Evolutionary conservation across 176 grass and related monocot genomes (phyloP).

Genomic region (Phoenix roebelenii): DNA sequence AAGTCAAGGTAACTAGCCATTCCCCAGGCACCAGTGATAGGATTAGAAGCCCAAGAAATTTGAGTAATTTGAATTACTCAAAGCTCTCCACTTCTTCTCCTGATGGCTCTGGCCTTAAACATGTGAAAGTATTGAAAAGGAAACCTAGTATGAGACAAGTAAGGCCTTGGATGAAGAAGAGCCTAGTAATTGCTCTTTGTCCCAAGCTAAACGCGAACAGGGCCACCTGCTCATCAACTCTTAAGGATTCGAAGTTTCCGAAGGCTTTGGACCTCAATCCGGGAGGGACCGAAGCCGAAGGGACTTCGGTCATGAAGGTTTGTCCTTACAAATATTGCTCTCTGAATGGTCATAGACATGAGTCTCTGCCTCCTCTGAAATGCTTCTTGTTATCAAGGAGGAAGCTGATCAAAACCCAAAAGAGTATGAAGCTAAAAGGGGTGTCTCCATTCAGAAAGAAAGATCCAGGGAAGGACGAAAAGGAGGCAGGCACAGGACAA

Average conservation of each 20-base stretch:
- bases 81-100: conserved; percentile 7
- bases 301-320: conserved; percentile 41
- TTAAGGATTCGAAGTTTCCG: conserved; percentile 68
- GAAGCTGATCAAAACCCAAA: conserved; percentile 65
- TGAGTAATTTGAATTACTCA: background rate
- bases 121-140: conserved; percentile 16
- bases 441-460: conserved; percentile 44
- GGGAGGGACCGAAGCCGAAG: conserved; percentile 37
- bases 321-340: conserved; percentile 87
- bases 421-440: conserved; percentile 70
- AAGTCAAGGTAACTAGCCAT: conserved; percentile 12
- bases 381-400: conserved; percentile 47
- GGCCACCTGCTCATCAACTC: conserved; percentile 59
- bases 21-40: background rate
- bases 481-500: conserved; percentile 5
- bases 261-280: conserved; percentile 44
- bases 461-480: background rate
- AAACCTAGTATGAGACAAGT: conserved; percentile 13
- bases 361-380: conserved; percentile 31
- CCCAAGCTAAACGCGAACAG: conserved; percentile 33
- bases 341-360: conserved; percentile 51
- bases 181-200: conserved; percentile 43
- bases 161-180: conserved; percentile 31
- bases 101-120: background rate
- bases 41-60: conserved; percentile 5